Percentiles rank a stretch among this genome's conserved stretches.
phyloP scores from a whole-genome alignment of 768 basidiomycete genomes.

The Ramaria rubella region DNA sequence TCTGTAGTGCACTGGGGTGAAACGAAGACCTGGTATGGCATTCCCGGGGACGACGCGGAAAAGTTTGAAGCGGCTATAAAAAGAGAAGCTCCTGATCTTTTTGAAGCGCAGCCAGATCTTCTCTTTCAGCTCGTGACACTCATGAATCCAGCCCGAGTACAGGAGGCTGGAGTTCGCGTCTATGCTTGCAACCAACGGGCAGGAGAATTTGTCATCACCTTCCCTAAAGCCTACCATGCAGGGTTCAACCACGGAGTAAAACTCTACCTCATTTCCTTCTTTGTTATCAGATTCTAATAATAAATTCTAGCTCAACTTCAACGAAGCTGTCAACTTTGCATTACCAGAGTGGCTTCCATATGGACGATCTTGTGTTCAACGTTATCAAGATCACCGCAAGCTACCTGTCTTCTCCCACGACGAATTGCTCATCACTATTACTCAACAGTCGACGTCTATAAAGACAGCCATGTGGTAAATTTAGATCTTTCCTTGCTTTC shows the following conservation, averaged over 20 bases:
- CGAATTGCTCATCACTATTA: constrained; percentile 94
- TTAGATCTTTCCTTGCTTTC: constrained; percentile 12
- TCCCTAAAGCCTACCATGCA: constrained; percentile 96
- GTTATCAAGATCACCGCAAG: constrained; percentile 87
- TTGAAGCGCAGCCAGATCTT: constrained; percentile 94
- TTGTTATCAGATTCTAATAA: constrained; percentile 2
- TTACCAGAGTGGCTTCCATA: constrained; percentile 89
- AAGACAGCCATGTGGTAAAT: constrained; percentile 88
- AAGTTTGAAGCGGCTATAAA: constrained; percentile 96
- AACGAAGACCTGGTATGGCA: constrained; percentile 99
- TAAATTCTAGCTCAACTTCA: constrained; percentile 78
- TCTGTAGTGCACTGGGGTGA: constrained; percentile 96
- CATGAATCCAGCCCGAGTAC: constrained; percentile 88
- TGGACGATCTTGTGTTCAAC: constrained; percentile 81
- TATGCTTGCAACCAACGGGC: constrained; percentile 94
- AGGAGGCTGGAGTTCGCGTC: constrained; percentile 84
- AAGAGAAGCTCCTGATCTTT: constrained; percentile 92
- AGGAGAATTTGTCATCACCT: constrained; percentile 96
- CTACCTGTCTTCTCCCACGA: constrained; percentile 98
- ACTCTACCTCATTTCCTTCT: constrained; percentile 13
- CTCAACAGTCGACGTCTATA: constrained; percentile 88
- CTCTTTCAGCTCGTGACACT: constrained; percentile 96
- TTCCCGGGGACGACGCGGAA: constrained; percentile 91
- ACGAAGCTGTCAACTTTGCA: constrained; percentile 98
- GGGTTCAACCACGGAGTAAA: constrained; percentile 97